Evolutionary conservation across 2,329 filamentous ascomycete species (phyloP).

Genomic region (Fusarium secorum): DNA sequence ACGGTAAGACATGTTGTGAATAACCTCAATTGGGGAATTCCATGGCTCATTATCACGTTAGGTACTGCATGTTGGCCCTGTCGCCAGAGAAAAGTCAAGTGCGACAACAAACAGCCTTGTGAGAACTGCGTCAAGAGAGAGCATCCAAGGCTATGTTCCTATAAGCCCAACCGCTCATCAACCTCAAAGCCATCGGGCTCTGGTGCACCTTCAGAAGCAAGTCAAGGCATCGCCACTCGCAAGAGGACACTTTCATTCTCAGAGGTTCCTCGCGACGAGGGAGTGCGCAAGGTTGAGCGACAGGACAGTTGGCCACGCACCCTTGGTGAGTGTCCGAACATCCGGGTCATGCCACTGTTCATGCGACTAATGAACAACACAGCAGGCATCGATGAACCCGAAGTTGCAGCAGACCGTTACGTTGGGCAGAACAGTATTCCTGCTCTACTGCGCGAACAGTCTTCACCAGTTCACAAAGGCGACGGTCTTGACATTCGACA

Average conservation of each 20-base stretch:
- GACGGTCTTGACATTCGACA: conserved; percentile 66
- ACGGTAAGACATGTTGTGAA: conserved; percentile 58
- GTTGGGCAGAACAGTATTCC: conserved; percentile 74
- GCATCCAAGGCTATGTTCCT: conserved; percentile 70
- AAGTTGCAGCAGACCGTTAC: conserved; percentile 66
- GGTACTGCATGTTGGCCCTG: conserved; percentile 73
- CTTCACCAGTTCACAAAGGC: conserved; percentile 59
- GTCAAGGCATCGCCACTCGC: conserved; percentile 33
- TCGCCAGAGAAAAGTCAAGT: conserved; percentile 73
- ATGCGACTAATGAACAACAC: conserved; percentile 32
- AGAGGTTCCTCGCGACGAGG: conserved; percentile 42
- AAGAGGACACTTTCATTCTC: conserved; percentile 49
- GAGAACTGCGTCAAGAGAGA: conserved; percentile 74
- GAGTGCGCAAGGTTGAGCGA: conserved; percentile 46
- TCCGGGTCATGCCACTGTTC: conserved; percentile 18
- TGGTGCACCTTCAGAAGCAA: conserved; percentile 38
- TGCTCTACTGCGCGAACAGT: conserved; percentile 69
- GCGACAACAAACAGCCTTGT: conserved; percentile 73
- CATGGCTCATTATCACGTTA: conserved; percentile 42
- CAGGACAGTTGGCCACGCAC: conserved; percentile 54
- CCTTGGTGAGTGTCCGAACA: conserved; percentile 46
- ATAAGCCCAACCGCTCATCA: conserved; percentile 66
- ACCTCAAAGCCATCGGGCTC: conserved; percentile 48
- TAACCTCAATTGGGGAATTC: conserved; percentile 19
- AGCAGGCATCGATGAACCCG: conserved; percentile 61